A percentile compares a stretch with the other conserved stretches of the same genome.
phyloP scores from a whole-genome alignment of 371 early-diverging fungal genomes.

The Coemansia sp. region DNA sequence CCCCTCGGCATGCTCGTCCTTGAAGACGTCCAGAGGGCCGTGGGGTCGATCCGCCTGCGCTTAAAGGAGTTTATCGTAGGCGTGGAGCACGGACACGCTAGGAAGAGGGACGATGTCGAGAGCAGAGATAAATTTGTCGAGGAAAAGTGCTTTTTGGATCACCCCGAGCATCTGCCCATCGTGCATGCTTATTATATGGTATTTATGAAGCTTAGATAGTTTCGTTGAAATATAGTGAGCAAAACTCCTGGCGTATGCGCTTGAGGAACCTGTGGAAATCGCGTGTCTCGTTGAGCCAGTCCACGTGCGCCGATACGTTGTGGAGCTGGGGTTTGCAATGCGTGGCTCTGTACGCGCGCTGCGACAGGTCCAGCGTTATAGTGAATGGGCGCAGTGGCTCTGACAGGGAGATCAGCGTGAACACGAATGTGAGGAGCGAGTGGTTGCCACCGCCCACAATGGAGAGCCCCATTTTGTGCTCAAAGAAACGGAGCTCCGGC shows the following conservation, averaged over 20 bases:
- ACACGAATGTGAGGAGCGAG: conserved; percentile 36
- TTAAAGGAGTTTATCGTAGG: conserved; percentile 83
- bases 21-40: conserved; percentile 68
- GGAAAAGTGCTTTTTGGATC: conserved; percentile 23
- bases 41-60: conserved; percentile 58
- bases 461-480: conserved; percentile 36
- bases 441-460: conserved; percentile 23
- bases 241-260: conserved; percentile 45
- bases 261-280: conserved; percentile 48
- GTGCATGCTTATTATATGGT: conserved; percentile 53
- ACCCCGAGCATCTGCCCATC: conserved; percentile 39
- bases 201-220: conserved; percentile 46
- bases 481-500: conserved; percentile 43
- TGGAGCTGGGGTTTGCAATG: conserved; percentile 31
- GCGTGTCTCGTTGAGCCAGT: conserved; percentile 39
- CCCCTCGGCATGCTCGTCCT: conserved; percentile 75
- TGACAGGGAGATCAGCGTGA: conserved; percentile 39
- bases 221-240: conserved; percentile 19
- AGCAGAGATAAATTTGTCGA: conserved; percentile 36
- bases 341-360: conserved; percentile 38
- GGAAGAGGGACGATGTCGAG: conserved; percentile 56
- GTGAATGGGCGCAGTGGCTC: conserved; percentile 40
- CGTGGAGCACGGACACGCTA: conserved; percentile 79
- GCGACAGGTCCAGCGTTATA: conserved; percentile 39
- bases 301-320: conserved; percentile 22